Base-by-base conservation (phyloP, 257 asterid genomes). In the Prunella vulgaris region DNA sequence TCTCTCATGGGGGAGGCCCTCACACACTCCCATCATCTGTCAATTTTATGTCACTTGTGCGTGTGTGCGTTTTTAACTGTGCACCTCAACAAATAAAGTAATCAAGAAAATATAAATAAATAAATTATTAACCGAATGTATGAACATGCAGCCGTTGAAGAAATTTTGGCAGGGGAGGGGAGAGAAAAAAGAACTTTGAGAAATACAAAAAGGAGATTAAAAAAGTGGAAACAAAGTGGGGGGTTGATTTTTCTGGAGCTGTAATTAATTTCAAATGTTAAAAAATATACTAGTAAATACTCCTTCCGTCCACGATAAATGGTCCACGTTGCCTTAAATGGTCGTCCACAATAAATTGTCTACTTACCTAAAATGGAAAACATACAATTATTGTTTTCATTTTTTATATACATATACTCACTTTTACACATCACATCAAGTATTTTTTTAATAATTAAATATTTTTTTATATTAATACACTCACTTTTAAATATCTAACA, bases 41-140 rank as follows among this genome's bases (percentile, higher is more conserved):
- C 79, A 74, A 69, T 82, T 68, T 58, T 56, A 13, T 71, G 85
- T 77, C 82, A 71, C 75, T 32, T 71, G 78, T 73, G 73, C 62
- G 60, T 74, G 46, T n/a, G 32, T 12, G 14, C 74, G 76, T 76
- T 76, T 75, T 74, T 82, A n/a, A 66, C 72, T 62, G 46, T n/a
- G n/a, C n/a, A n/a, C n/a, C n/a, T n/a, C n/a, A n/a, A 60, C 18
- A n/a, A 63, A 52, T 48, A 52, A 37, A 60, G 7, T 42, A 13
- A 13, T 42, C 18, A 42, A 4, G 18, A 42, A 42, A 37, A 10
- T 9, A 3, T 25, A 25, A 30, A 32, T 5, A 5, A 32, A 40
- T 40, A 40, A 7, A 10, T 7, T 24, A 14, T 53, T n/a, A 46
- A 13, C 51, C 17, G 5, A 40, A 12, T 40, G 49, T 40, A 12